These are phyloP conservation scores for Sugiyamaella sp. DNA, from an alignment of 1,139 yeast genomes.

Conservation along the genomic window DNA sequence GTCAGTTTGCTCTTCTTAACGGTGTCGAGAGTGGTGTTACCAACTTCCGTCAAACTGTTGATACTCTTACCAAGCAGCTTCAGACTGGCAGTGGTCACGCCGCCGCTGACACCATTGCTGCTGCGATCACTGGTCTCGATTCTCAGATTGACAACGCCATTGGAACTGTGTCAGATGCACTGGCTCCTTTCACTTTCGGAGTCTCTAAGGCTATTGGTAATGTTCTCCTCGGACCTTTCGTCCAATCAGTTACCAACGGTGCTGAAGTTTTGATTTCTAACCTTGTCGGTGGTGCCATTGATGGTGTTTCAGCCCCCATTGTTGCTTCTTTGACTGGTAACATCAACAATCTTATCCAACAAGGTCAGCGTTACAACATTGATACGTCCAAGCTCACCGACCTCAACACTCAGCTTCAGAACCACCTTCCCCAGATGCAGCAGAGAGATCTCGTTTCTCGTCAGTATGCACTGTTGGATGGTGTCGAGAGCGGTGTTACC, in stretches of 20 bases:
- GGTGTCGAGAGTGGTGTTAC: conserved; percentile 26
- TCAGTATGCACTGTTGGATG: conserved; percentile 1
- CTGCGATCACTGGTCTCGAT: conserved; percentile 36
- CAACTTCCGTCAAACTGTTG: conserved; percentile 32
- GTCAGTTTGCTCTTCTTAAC: background rate
- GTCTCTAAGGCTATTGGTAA: conserved; percentile 33
- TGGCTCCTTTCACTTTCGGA: conserved; percentile 35
- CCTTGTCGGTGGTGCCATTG: background rate
- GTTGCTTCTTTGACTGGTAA: conserved; percentile 20
- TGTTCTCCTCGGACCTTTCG: conserved; percentile 37
- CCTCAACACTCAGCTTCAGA: too few relatives aligned
- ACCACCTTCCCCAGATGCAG: too few relatives aligned
- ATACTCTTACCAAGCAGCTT: conserved; percentile 28
- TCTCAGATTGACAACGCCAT: conserved; percentile 21
- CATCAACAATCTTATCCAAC: conserved; percentile 22
- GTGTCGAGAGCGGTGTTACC: conserved; percentile 25
- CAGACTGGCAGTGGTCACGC: conserved; percentile 32
- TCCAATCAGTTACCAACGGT: conserved; percentile 36
- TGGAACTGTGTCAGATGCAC: conserved; percentile 33
- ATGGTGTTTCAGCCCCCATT: conserved; percentile 27
- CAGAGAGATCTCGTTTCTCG: too few relatives aligned
- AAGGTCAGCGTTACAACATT: conserved; percentile 26
- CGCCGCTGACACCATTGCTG: conserved; percentile 31
- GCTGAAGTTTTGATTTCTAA: background rate
- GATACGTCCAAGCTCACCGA: conserved; percentile 25